Percentiles rank a stretch among this genome's conserved stretches.
phyloP scores from a whole-genome alignment of 176 grass and related monocot species.

The Canna indica region DNA sequence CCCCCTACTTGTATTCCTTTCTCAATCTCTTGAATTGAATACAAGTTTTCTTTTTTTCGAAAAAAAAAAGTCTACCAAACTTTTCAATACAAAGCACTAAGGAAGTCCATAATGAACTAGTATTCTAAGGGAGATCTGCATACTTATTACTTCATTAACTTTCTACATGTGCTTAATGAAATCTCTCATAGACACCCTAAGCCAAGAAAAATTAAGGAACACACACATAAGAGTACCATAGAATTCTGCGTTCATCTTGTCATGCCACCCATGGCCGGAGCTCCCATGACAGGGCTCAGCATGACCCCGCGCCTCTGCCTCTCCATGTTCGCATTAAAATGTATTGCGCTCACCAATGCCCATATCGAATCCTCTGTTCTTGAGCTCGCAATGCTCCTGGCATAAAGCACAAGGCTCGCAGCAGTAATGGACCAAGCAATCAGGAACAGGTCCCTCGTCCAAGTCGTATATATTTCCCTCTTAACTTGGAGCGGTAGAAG shows the following conservation, averaged over 20 bases:
- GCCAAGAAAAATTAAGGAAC: too few species aligned
- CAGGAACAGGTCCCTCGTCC: constrained; percentile 52
- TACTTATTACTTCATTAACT: too few species aligned
- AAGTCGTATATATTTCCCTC: constrained; percentile 66
- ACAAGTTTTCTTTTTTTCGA: too few species aligned
- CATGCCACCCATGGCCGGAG: constrained; percentile 59
- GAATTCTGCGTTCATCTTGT: constrained; percentile 36
- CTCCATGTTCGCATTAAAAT: constrained; percentile 47
- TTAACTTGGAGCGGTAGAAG: constrained; percentile 65
- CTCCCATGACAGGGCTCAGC: constrained; percentile 36
- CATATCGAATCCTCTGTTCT: constrained; percentile 73
- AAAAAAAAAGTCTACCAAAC: too few species aligned
- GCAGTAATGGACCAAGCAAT: constrained; percentile 75
- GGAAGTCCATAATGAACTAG: too few species aligned
- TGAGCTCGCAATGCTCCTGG: constrained; percentile 82
- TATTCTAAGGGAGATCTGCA: too few species aligned
- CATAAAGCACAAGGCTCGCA: constrained; percentile 76
- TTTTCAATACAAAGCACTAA: too few species aligned
- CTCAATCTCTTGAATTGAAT: too few species aligned
- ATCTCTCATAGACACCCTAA: too few species aligned
- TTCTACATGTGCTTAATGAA: too few species aligned
- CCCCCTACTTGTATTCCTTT: too few species aligned
- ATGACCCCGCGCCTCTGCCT: constrained; percentile 52
- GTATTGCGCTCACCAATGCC: constrained; percentile 52
- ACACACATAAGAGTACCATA: too few species aligned